A percentile compares a stretch with the other conserved stretches of the same genome.
phyloP scores from a whole-genome alignment of 164 flowering plant genomes.

The Magnolia sinica region DNA sequence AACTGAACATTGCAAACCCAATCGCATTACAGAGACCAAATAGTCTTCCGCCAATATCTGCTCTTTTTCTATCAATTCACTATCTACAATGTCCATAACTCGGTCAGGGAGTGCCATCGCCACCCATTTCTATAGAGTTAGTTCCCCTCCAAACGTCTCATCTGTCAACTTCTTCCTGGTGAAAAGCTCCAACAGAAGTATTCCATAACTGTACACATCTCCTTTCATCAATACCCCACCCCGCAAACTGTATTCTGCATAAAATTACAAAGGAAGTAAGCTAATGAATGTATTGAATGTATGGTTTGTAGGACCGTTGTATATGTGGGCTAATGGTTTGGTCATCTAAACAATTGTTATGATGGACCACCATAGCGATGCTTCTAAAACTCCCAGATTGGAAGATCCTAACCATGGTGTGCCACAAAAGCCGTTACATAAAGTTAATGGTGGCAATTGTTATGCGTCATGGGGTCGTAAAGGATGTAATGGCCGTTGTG shows the following conservation, averaged over 20 bases:
- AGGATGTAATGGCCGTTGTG: no score
- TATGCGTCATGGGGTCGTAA: no score
- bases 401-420: no score
- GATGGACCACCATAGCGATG: no score
- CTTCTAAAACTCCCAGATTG: no score
- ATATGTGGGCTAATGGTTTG: no score
- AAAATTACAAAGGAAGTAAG: background rate
- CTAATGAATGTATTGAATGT: background rate
- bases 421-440: no score
- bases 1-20: background rate
- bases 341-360: no score
- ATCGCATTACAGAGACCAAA: background rate
- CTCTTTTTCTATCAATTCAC: background rate
- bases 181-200: slow-evolving; percentile 9
- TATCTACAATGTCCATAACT: slow-evolving; percentile 4
- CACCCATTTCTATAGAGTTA: background rate
- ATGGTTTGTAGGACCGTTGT: no score
- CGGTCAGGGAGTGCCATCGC: background rate
- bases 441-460: no score
- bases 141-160: slow-evolving; percentile 1
- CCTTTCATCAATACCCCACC: slow-evolving; percentile 3
- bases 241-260: background rate
- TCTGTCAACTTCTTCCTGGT: slow-evolving; percentile 7
- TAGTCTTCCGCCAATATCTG: background rate
- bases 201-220: slow-evolving; percentile 12